phyloP scores from a whole-genome alignment of 176 grass and related monocot species.

The Panicum miliaceum region DNA sequence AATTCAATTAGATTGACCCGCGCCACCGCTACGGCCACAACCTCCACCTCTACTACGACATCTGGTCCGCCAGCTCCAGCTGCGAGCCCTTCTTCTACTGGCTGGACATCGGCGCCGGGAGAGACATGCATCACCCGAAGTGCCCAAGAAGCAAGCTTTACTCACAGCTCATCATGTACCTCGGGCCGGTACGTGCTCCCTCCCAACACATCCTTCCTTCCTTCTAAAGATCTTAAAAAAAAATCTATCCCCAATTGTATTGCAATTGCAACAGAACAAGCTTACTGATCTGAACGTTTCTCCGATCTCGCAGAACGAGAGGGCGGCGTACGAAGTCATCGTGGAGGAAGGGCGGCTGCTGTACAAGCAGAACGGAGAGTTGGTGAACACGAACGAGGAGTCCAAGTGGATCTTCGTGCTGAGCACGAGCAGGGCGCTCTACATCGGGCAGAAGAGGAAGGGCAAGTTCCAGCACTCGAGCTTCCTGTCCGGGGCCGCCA shows the following conservation, averaged over 20 bases:
- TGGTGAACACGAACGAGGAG: slow-evolving; percentile 69
- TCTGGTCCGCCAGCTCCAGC: slow-evolving; percentile 91
- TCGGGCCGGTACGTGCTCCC: slow-evolving; percentile 69
- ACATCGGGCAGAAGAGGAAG: slow-evolving; percentile 95
- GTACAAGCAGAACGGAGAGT: slow-evolving; percentile 56
- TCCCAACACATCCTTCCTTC: not conserved
- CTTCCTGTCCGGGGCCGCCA: slow-evolving; percentile 86
- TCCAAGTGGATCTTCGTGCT: slow-evolving; percentile 98
- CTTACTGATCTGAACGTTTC: not conserved
- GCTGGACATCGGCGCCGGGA: slow-evolving; percentile 85
- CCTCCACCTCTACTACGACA: slow-evolving; percentile 88
- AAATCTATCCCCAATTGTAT: too few relatives aligned
- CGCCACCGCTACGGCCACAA: slow-evolving; percentile 98
- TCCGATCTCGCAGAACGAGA: slow-evolving; percentile 55
- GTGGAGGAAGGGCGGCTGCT: slow-evolving; percentile 67
- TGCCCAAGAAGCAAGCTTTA: slow-evolving; percentile 78
- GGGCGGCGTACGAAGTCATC: slow-evolving; percentile 69
- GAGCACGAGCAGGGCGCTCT: slow-evolving; percentile 78
- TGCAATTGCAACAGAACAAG: too few relatives aligned
- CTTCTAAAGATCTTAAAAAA: not conserved
- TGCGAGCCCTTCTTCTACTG: slow-evolving; percentile 94
- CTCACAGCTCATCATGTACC: slow-evolving; percentile 82
- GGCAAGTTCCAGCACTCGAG: slow-evolving; percentile 98
- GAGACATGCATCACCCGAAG: slow-evolving; percentile 60
- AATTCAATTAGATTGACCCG: slow-evolving; percentile 68